phyloP scores from a whole-genome alignment of 2,329 filamentous ascomycete species.

The Alternaria triticimaculans region DNA sequence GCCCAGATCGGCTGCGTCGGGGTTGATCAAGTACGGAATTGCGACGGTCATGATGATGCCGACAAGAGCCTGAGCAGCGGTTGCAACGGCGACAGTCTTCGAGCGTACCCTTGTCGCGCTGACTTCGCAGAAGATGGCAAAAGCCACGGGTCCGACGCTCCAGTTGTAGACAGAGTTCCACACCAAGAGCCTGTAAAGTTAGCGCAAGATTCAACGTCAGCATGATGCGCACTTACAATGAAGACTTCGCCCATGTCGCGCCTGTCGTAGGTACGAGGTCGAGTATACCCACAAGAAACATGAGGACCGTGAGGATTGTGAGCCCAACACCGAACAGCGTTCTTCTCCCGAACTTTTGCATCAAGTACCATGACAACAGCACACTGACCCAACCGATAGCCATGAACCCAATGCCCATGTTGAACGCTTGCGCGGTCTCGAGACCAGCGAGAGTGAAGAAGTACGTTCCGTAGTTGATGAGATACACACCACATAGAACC shows the following conservation, averaged over 20 bases:
- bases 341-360: not conserved
- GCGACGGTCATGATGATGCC: constrained; percentile 28
- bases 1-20: constrained; percentile 47
- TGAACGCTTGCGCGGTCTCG: not conserved
- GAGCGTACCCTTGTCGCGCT: not conserved
- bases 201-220: not conserved
- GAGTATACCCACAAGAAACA: not conserved
- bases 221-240: not conserved
- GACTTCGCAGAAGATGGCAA: not conserved
- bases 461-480: constrained; percentile 46
- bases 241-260: not conserved
- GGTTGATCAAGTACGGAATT: constrained; percentile 52
- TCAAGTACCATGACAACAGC: not conserved
- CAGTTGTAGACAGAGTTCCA: not conserved
- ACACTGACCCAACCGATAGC: not conserved
- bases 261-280: not conserved
- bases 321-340: not conserved
- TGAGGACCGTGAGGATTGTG: not conserved
- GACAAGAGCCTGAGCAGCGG: not conserved
- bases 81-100: not conserved
- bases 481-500: constrained; percentile 50
- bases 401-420: not conserved
- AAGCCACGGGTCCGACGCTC: not conserved
- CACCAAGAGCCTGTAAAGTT: not conserved
- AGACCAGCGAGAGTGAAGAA: not conserved